A percentile compares a stretch with the other conserved stretches of the same genome.
Evolutionary conservation across 208 protist genomes (phyloP).

Genomic region (Trypanosoma grayi): DNA sequence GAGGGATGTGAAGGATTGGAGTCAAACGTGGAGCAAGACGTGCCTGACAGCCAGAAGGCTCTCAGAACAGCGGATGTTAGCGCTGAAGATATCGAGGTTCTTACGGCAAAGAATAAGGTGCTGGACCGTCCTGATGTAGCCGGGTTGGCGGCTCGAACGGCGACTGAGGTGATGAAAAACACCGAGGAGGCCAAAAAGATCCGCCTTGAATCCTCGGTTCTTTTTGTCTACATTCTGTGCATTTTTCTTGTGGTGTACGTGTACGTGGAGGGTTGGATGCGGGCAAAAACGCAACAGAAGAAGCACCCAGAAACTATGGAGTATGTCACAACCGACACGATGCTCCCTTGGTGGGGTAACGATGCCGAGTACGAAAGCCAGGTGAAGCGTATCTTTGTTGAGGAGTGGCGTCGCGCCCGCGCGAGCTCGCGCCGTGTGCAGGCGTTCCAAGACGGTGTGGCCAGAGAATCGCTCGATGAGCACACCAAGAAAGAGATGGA

Average conservation of each 20-base stretch:
- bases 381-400: constrained; percentile 88
- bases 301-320: constrained; percentile 52
- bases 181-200: constrained; percentile 70
- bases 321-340: constrained; percentile 75
- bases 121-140: constrained; percentile 74
- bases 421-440: constrained; percentile 60
- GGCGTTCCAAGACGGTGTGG: constrained; percentile 74
- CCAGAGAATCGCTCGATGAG: constrained; percentile 72
- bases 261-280: constrained; percentile 55
- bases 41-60: constrained; percentile 9
- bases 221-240: constrained; percentile 56
- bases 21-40: background rate
- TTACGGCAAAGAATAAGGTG: constrained; percentile 76
- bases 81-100: constrained; percentile 62
- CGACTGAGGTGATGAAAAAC: constrained; percentile 87
- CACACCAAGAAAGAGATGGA: constrained; percentile 72
- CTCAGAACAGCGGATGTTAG: constrained; percentile 42
- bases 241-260: constrained; percentile 55
- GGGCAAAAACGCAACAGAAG: constrained; percentile 50
- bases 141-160: constrained; percentile 63
- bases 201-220: constrained; percentile 45
- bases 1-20: background rate
- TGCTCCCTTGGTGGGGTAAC: constrained; percentile 90
- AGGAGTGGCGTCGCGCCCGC: constrained; percentile 77
- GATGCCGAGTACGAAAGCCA: constrained; percentile 85